Base-by-base conservation (phyloP, 2,329 filamentous ascomycete genomes). In the Penicillium sp. region DNA sequence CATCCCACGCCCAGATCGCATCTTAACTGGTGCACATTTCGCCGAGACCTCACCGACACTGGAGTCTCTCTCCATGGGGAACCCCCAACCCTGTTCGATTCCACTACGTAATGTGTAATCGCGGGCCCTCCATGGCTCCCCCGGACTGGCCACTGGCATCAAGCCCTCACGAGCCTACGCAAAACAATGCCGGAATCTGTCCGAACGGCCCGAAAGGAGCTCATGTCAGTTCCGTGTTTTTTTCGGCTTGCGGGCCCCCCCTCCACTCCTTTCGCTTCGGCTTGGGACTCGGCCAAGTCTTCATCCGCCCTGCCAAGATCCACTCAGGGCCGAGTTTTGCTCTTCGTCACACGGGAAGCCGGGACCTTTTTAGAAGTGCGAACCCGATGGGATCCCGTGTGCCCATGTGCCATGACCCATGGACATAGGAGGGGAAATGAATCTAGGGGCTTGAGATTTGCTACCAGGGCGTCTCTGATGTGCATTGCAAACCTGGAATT, bases 31-130 rank as follows among this genome's bases (percentile, higher is more conserved):
- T 29, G 21, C 34, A 13, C 6, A 44, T 55, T 61, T 61, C 55
- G 29, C 57, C 60, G 59, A 63, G 13, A 43, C 53, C 34, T 54
- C 52, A 15, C 59, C 59, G 59, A 51, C 8, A 30, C 43, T 49
- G 49, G 39, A 43, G 36, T 51, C 61, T 60, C 58, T 51, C 61
- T 60, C 58, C 58, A 54, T 46, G 58, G 54, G 60, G 58, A 52
- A 50, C 46, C 44, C n/a, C 46, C 37, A 47, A 55, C 42, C 36
- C 17, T 17, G 24, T 23, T 12, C 5, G 26, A 27, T 41, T 44
- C 36, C 23, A n/a, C 39, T 51, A 42, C 44, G 50, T 51, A 49
- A 42, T n/a, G n/a, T n/a, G n/a, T n/a, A n/a, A n/a, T n/a, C n/a
- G n/a, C n/a, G n/a, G n/a, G n/a, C n/a, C n/a, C n/a, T n/a, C n/a